phyloP scores from a whole-genome alignment of 2,329 filamentous ascomycete genomes.

The Paecilomyces sp. region DNA sequence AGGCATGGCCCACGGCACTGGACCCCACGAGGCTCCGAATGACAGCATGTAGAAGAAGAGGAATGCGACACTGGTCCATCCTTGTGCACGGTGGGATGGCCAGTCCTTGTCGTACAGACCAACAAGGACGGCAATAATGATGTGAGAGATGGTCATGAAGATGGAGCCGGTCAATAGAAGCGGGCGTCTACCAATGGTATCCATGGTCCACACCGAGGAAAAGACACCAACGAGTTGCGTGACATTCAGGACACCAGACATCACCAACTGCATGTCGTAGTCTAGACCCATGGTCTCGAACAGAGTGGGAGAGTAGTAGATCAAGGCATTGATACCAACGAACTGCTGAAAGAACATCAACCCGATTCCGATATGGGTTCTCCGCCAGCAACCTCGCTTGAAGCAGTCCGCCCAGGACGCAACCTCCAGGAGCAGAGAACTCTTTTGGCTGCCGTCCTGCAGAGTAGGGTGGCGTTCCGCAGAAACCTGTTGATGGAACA shows the following conservation, averaged over 20 bases:
- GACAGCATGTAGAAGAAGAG: conserved; percentile 57
- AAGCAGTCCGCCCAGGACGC: conserved; percentile 46
- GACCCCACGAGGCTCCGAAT: conserved; percentile 55
- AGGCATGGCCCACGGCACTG: conserved; percentile 40
- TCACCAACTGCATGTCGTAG: conserved; percentile 42
- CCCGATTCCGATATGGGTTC: conserved; percentile 45
- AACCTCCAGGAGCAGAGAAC: conserved; percentile 41
- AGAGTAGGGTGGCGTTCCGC: conserved; percentile 32
- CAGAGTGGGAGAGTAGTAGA: conserved; percentile 55
- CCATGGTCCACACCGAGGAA: conserved; percentile 44
- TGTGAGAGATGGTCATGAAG: conserved; percentile 41
- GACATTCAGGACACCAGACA: conserved; percentile 49
- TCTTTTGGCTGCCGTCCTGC: conserved; percentile 23
- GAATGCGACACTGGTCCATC: conserved; percentile 52
- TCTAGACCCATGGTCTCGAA: conserved; percentile 46
- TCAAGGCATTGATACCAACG: conserved; percentile 49
- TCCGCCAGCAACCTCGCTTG: conserved; percentile 41
- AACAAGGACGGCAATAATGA: conserved; percentile 49
- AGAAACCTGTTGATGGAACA: conserved; percentile 43
- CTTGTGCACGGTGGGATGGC: conserved; percentile 43
- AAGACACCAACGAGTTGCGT: conserved; percentile 41
- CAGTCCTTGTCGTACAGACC: conserved; percentile 47
- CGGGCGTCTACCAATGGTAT: conserved; percentile 40
- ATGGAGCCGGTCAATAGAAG: conserved; percentile 40
- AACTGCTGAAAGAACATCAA: conserved; percentile 55